These are phyloP conservation scores for Globisporangium yorkense DNA, from an alignment of 352 stramenopile genomes.

Conservation along the genomic window DNA sequence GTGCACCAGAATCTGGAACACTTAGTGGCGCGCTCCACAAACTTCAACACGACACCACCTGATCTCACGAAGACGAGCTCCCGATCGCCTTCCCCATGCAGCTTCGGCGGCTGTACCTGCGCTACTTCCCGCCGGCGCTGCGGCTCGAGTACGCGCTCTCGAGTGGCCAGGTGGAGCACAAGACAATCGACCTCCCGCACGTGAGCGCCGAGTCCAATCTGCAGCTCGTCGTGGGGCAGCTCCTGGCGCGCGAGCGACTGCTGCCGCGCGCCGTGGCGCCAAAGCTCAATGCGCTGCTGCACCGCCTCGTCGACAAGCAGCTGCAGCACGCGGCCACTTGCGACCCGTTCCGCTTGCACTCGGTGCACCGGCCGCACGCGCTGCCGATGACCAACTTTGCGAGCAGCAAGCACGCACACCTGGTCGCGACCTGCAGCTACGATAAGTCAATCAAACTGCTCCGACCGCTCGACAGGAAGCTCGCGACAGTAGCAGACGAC, in stretches of 20 bases:
- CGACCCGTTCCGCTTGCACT: slow-evolving; percentile 27
- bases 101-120: slow-evolving; percentile 56
- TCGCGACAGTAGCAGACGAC: slow-evolving; percentile 15
- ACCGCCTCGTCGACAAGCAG: slow-evolving; percentile 70
- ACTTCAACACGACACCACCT: background rate
- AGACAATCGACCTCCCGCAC: slow-evolving; percentile 62
- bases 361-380: slow-evolving; percentile 42
- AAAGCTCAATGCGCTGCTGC: slow-evolving; percentile 56
- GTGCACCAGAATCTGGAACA: background rate
- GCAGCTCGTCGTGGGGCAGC: slow-evolving; percentile 35
- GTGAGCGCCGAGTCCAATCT: slow-evolving; percentile 69
- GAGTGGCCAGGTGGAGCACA: slow-evolving; percentile 34
- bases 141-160: slow-evolving; percentile 58
- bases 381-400: slow-evolving; percentile 70
- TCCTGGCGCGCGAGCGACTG: slow-evolving; percentile 54
- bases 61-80: background rate
- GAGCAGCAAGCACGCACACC: slow-evolving; percentile 52
- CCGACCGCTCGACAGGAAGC: slow-evolving; percentile 25
- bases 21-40: background rate
- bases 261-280: slow-evolving; percentile 32
- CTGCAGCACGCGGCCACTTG: slow-evolving; percentile 24
- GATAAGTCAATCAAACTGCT: slow-evolving; percentile 67
- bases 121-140: slow-evolving; percentile 66
- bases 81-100: slow-evolving; percentile 30
- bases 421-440: slow-evolving; percentile 69